Conservation (phyloP, 2,329 filamentous ascomycete genomes). For the Colletotrichum australisinense region DNA sequence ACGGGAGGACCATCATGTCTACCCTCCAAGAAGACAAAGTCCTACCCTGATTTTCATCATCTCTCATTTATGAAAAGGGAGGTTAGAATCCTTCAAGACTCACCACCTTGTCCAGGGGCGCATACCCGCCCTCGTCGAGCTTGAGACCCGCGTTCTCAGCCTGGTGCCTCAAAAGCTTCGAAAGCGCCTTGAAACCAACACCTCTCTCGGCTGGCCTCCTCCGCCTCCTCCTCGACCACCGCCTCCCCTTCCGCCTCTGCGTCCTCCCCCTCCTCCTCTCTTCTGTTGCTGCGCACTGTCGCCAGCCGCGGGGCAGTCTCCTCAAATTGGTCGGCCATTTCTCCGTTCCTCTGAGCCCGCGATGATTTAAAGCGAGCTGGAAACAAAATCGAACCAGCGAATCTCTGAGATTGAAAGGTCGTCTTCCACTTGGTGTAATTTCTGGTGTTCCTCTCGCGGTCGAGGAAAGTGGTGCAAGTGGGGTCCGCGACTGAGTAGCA, state of each 20-base stretch:
- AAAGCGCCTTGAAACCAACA: conserved; percentile 65
- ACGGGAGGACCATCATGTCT: background rate
- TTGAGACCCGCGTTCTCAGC: conserved; percentile 66
- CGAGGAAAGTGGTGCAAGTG: background rate
- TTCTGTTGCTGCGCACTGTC: conserved; percentile 31
- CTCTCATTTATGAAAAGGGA: background rate
- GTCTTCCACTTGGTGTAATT: background rate
- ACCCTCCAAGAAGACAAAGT: too few species aligned
- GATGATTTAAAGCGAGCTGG: background rate
- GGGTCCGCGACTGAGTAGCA: background rate
- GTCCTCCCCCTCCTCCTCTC: conserved; percentile 36
- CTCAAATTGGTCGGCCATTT: conserved; percentile 21
- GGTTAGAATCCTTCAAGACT: conserved; percentile 47
- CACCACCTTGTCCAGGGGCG: conserved; percentile 68
- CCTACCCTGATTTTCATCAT: too few species aligned
- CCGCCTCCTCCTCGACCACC: conserved; percentile 44
- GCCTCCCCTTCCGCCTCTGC: conserved; percentile 43
- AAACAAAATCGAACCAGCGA: background rate
- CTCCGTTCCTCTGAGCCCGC: background rate
- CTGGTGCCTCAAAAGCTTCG: conserved; percentile 66
- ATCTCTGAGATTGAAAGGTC: background rate
- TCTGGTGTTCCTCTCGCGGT: background rate
- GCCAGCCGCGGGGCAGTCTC: conserved; percentile 19
- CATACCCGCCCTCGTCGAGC: conserved; percentile 70
- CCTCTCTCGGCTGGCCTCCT: conserved; percentile 52